Evolutionary conservation across 805 yeast genomes (phyloP).

Genomic region (Kuraishia cidri): DNA sequence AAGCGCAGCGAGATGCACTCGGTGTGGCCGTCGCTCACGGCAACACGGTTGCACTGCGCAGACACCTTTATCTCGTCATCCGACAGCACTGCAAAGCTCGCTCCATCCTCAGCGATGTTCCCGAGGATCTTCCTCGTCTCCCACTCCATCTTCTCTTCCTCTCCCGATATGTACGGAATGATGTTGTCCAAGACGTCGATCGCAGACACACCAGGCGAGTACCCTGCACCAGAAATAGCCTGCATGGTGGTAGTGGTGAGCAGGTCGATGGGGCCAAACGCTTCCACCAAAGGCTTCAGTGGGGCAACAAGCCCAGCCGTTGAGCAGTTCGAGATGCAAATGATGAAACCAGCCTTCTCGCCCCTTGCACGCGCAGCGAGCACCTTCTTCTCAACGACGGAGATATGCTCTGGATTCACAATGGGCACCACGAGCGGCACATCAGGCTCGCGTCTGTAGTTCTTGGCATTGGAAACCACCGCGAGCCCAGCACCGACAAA

Average conservation of each 20-base stretch:
- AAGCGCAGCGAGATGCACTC: slow-evolving; percentile 88
- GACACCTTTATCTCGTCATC: slow-evolving; percentile 75
- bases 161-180: slow-evolving; percentile 92
- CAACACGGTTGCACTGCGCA: slow-evolving; percentile 95
- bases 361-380: slow-evolving; percentile 40
- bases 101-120: slow-evolving; percentile 37
- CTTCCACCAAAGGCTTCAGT: slow-evolving; percentile 83
- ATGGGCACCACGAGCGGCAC: slow-evolving; percentile 96
- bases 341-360: slow-evolving; percentile 68
- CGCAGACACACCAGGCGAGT: slow-evolving; percentile 94
- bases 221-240: slow-evolving; percentile 98
- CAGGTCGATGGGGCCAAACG: slow-evolving; percentile 83
- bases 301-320: slow-evolving; percentile 96
- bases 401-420: slow-evolving; percentile 86
- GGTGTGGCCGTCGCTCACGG: slow-evolving; percentile 97
- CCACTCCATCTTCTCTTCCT: slow-evolving; percentile 98
- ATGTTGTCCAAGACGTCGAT: slow-evolving; percentile 92
- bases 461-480: slow-evolving; percentile 91
- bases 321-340: slow-evolving; percentile 96
- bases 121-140: slow-evolving; percentile 96
- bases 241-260: slow-evolving; percentile 89
- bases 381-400: slow-evolving; percentile 54
- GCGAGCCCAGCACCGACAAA: slow-evolving; percentile 76
- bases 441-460: slow-evolving; percentile 78
- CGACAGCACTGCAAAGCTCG: slow-evolving; percentile 46